A percentile compares a stretch with the other conserved stretches of the same genome.
phyloP scores from a whole-genome alignment of 192 early-diverging fungal genomes.

The Umbelopsis sp. region DNA sequence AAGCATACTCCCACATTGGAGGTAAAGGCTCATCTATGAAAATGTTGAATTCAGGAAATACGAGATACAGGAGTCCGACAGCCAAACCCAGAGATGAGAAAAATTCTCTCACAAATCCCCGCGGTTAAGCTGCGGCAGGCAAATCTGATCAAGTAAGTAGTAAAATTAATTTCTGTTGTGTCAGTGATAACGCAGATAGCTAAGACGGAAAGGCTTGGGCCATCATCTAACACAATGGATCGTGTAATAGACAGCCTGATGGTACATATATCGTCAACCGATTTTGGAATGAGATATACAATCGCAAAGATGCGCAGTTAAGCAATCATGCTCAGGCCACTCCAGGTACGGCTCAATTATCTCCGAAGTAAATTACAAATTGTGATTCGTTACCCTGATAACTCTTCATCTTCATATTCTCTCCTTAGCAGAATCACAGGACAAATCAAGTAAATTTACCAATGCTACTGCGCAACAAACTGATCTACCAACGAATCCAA shows the following conservation, averaged over 20 bases:
- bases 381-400: constrained; percentile 7
- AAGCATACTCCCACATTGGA: background rate
- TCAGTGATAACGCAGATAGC: too few species aligned
- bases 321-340: constrained; percentile 2
- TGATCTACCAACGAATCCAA: background rate
- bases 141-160: background rate
- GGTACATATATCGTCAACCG: constrained; percentile 1
- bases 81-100: background rate
- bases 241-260: background rate
- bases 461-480: constrained; percentile 4
- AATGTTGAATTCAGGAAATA: too few species aligned
- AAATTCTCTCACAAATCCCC: constrained; percentile 4
- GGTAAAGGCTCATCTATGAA: too few species aligned
- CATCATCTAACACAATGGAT: too few species aligned
- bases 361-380: background rate
- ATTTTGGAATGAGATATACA: constrained; percentile 12
- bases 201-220: too few species aligned
- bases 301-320: background rate
- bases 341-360: background rate
- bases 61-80: background rate
- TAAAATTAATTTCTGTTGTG: too few species aligned
- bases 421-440: too few species aligned
- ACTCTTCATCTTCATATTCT: background rate
- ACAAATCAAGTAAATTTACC: background rate
- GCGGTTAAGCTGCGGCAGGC: constrained; percentile 2